Base-by-base conservation (phyloP, 768 basidiomycete species). In the Calocera cornea region DNA sequence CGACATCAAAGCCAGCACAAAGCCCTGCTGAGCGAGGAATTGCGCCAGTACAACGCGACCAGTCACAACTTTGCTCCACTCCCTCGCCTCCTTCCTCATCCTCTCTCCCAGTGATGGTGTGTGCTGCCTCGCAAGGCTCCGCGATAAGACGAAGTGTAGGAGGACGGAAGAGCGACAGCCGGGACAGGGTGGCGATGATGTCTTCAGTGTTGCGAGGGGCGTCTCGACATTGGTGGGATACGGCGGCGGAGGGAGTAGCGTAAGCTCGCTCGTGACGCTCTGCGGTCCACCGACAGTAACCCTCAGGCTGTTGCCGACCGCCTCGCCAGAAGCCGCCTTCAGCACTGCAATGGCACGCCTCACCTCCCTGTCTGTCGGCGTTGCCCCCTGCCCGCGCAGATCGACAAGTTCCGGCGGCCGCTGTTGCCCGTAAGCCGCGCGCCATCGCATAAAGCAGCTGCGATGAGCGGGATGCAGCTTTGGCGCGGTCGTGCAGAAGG, bases 381-480 rank as follows among this genome's bases (percentile, higher is more conserved):
- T 27, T 54, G 47, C 41, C n/a, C 24, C 31, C 14, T 49, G 27
- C 38, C 49, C 66, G 19, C 64, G 49, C 36, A 66, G 36, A 17
- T 66, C 34, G 12, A 65, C 60, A 36, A 68, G 47, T 47, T 68
- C 40, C n/a, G 66, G 70, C 34, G 47, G 41, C 2, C 68, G 68
- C 63, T 69, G 66, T 38, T 69, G 66, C 11, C 54, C 64, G 64
- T 73, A 72, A 24, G 72, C 70, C 17, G 70, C 64, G 31, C 69
- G 68, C 72, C 72, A 73, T 29, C 73, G 44, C 22, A 73, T 65
- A 60, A 73, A 72, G 65, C 72, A 73, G 29, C 65, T 49, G 27
- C 72, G 70, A 41, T 73, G 72, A 11, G 68, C 71, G 24, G 71
- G 49, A 34, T 73, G 72, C 65, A 72, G 71, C n/a, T 69, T 65